A percentile compares a stretch with the other conserved stretches of the same genome.
Conservation (phyloP, 2,329 filamentous ascomycete genomes). For the Cytospora paraplurivora region DNA sequence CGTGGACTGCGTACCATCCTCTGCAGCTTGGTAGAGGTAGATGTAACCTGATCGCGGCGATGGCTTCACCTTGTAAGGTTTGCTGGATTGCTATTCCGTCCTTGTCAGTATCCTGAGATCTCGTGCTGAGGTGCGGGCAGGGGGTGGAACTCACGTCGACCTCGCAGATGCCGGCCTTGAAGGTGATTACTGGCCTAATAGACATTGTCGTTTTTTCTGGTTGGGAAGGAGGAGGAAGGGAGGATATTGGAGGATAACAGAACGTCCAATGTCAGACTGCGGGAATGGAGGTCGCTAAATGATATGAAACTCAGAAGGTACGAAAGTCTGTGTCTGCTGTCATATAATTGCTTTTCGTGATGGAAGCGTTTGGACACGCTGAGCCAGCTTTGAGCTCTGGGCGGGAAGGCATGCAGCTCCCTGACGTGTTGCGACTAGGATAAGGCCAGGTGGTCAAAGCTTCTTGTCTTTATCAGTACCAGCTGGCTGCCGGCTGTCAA, state of each 20-base stretch:
- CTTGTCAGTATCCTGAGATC: constrained; percentile 31
- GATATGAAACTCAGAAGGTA: not conserved
- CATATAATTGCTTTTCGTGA: not conserved
- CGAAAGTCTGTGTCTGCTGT: not conserved
- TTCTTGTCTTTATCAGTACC: not conserved
- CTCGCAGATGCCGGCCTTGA: constrained; percentile 92
- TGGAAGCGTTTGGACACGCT: constrained; percentile 8
- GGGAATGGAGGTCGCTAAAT: not conserved
- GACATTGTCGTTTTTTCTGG: constrained; percentile 64
- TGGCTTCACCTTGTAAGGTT: constrained; percentile 72
- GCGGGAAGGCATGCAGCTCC: constrained; percentile 27
- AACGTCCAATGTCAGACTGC: not conserved
- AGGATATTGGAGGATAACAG: not conserved
- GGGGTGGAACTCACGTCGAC: constrained; percentile 65
- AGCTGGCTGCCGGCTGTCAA: not conserved
- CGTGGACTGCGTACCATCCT: constrained; percentile 66
- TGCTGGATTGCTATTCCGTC: constrained; percentile 49
- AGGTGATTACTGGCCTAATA: constrained; percentile 83
- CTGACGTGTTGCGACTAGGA: constrained; percentile 29
- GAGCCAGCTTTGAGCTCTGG: constrained; percentile 20
- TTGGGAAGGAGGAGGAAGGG: not conserved
- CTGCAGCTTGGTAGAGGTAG: constrained; percentile 73
- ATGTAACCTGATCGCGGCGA: constrained; percentile 78
- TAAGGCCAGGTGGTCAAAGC: not conserved
- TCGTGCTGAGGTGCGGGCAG: not conserved